Evolutionary conservation across 2,329 filamentous ascomycete genomes (phyloP), one percentile per base, ranked within the genome.

Genomic region (Verticillium longisporum): DNA sequence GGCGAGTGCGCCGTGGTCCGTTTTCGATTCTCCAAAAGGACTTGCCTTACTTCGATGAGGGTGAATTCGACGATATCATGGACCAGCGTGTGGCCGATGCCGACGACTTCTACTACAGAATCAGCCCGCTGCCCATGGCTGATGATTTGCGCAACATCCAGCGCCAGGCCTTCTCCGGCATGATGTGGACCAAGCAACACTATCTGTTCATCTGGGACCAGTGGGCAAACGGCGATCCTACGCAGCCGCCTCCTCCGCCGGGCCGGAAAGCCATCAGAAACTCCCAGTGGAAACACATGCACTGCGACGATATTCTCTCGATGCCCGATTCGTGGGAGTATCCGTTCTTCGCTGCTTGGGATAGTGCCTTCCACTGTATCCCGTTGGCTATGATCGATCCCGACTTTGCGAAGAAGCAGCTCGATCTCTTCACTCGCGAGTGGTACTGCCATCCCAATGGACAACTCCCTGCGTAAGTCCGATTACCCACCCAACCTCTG

Each of bases 321-420:
- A 97, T 98, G 94, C 95, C 94, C 1, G 94, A 98, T 74, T 97
- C 93, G 0, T 98, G 94, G 94, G 94, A 98, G 71, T 98, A 98
- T 69, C 94, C 94, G 0, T 98, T 97, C 80, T 97, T 97, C 73
- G 93, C 93, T 21, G 94, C 94, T 4, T 98, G 94, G 94, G 94
- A 98, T 73, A 94, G 90, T 60, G 94, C 93, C 5, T 98, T 98
- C 75, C 95, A 98, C 77, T 97, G 93, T 72, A 97, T 98, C 67
- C 91, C 93, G 0, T 78, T 98, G 63, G 91, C 95, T 45, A 97
- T 98, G 93, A 93, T 98, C 65, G 94, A 98, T 69, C 95, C 94
- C 0, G 94, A 97, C 53, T 97, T 97, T 69, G 93, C 94, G 60
- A 98, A 98, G 84, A 97, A 97, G 79, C 94, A 98, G 76, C 86